phyloP scores from a whole-genome alignment of 352 stramenopile species.

The Lagenidium giganteum region DNA sequence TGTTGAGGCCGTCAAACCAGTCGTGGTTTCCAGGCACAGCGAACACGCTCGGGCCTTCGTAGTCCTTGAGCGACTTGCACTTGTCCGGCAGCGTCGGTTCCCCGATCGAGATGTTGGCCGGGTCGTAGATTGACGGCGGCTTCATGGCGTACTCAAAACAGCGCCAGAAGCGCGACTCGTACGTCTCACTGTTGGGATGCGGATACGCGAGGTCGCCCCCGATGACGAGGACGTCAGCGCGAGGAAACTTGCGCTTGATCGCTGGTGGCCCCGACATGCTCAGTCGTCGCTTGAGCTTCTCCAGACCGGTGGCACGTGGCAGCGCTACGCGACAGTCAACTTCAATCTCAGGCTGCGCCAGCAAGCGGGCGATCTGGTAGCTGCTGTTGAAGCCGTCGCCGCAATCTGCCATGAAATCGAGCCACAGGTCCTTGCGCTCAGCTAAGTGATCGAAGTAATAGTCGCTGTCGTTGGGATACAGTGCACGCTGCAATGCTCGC shows the following conservation, averaged over 20 bases:
- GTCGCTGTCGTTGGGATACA: slow-evolving; percentile 66
- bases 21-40: slow-evolving; percentile 91
- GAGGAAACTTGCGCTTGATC: slow-evolving; percentile 55
- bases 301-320: slow-evolving; percentile 7
- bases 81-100: slow-evolving; percentile 61
- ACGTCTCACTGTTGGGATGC: slow-evolving; percentile 81
- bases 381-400: slow-evolving; percentile 93
- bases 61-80: slow-evolving; percentile 45
- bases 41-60: slow-evolving; percentile 68
- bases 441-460: slow-evolving; percentile 84
- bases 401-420: slow-evolving; percentile 93
- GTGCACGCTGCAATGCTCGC: slow-evolving; percentile 85
- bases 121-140: slow-evolving; percentile 78
- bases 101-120: slow-evolving; percentile 81
- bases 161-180: slow-evolving; percentile 88
- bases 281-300: slow-evolving; percentile 1
- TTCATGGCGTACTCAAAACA: slow-evolving; percentile 94
- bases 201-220: slow-evolving; percentile 92
- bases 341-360: slow-evolving; percentile 85
- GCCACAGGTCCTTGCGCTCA: slow-evolving; percentile 81
- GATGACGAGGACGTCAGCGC: slow-evolving; percentile 87
- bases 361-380: slow-evolving; percentile 89
- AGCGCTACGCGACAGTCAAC: slow-evolving; percentile 51
- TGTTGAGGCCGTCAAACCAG: slow-evolving; percentile 93
- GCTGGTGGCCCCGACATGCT: slow-evolving; percentile 10